Conservation (phyloP, 306 rosid species). For the Begonia masoniana region DNA sequence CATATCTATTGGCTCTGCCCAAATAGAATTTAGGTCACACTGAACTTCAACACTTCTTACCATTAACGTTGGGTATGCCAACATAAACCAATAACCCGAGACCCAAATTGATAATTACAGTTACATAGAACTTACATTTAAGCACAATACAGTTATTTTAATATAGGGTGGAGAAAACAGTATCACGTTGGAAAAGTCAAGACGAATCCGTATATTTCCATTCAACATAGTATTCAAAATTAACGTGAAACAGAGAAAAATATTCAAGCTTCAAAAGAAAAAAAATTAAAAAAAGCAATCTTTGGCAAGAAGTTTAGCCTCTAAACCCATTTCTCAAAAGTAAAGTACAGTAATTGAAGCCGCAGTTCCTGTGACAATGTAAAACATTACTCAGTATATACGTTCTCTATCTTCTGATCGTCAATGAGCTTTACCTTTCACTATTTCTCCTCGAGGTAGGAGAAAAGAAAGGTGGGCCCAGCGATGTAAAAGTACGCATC, state of each 20-base stretch:
- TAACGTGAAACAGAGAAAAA: background rate
- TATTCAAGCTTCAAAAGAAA: background rate
- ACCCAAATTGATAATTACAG: no score
- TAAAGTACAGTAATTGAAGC: conserved; percentile 10
- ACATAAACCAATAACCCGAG: no score
- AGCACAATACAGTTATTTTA: no score
- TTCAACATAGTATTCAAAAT: no score
- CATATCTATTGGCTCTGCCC: no score
- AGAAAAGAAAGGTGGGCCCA: background rate
- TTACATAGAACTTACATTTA: no score
- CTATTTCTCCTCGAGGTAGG: background rate
- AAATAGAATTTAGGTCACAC: no score
- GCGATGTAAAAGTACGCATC: background rate
- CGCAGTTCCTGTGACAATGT: conserved; percentile 20
- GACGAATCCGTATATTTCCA: no score
- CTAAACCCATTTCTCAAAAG: conserved; percentile 36
- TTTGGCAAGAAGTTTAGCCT: conserved; percentile 50
- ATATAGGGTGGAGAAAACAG: no score
- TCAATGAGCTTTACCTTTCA: background rate
- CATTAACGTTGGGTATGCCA: no score
- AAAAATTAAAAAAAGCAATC: conserved; percentile 23
- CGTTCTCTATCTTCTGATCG: background rate
- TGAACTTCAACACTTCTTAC: no score
- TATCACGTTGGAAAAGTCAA: no score
- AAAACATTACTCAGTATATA: background rate